Evolutionary conservation across 768 basidiomycete genomes (phyloP).

Genomic region (Kwoniella sp.): DNA sequence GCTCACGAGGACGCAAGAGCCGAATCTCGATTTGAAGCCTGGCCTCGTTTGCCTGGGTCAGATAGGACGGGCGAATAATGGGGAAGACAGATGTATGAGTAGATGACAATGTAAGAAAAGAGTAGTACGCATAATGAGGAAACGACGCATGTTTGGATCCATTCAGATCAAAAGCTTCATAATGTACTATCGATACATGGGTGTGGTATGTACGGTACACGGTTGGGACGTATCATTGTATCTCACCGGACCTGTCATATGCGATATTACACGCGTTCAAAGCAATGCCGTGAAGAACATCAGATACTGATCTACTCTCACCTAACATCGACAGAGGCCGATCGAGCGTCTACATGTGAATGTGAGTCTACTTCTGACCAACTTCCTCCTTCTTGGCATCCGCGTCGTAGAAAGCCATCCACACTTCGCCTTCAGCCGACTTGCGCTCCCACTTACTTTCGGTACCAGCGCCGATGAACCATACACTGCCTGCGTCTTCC

Average conservation of each 20-base stretch:
- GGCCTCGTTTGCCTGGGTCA: not conserved
- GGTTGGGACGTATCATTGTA: not conserved
- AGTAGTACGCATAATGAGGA: too few relatives aligned
- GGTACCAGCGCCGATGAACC: conserved; percentile 41
- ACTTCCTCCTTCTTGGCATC: conserved; percentile 25
- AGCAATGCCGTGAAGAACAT: too few relatives aligned
- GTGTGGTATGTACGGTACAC: not conserved
- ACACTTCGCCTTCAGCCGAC: conserved; percentile 23
- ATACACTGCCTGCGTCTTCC: conserved; percentile 34
- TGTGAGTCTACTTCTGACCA: conserved; percentile 11
- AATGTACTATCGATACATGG: conserved; percentile 5
- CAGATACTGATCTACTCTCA: too few relatives aligned
- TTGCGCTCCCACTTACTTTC: conserved; percentile 11
- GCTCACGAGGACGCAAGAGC: not conserved
- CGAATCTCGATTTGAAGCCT: not conserved
- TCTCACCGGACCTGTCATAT: conserved; percentile 1
- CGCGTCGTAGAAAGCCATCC: conserved; percentile 51
- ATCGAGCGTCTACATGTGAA: not conserved
- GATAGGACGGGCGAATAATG: too few relatives aligned
- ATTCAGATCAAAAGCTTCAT: not conserved
- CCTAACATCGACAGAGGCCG: too few relatives aligned
- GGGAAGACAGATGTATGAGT: not conserved
- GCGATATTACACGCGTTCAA: too few relatives aligned
- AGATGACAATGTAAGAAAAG: too few relatives aligned
- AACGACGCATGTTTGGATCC: too few relatives aligned